Evolutionary conservation across 345 rosid species (phyloP).

Genomic region (Melastoma malabathricum): DNA sequence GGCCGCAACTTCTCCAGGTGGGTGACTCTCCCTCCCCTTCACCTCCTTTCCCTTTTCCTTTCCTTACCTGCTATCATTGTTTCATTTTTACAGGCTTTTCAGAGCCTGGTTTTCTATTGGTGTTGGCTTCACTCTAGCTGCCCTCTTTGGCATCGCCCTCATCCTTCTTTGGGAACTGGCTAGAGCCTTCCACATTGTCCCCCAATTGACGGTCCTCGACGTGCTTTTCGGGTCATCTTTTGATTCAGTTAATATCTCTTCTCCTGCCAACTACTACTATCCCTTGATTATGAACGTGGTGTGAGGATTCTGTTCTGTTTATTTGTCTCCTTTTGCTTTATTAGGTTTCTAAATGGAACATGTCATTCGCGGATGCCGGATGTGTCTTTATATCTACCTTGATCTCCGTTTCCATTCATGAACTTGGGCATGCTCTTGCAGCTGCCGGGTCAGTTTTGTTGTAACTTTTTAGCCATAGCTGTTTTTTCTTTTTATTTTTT

Average conservation of each 20-base stretch:
- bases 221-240: not conserved
- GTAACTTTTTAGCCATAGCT: not conserved
- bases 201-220: not conserved
- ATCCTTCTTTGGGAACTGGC: constrained; percentile 9
- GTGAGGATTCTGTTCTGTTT: too few relatives aligned
- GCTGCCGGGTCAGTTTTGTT: constrained; percentile 60
- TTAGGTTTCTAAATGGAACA: constrained; percentile 22
- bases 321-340: too few relatives aligned
- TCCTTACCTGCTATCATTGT: not conserved
- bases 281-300: too few relatives aligned
- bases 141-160: constrained; percentile 44
- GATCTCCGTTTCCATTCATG: constrained; percentile 66
- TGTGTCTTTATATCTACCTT: constrained; percentile 42
- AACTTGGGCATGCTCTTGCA: constrained; percentile 80
- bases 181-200: not conserved
- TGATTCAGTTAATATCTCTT: too few relatives aligned
- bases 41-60: too few relatives aligned
- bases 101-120: constrained; percentile 75
- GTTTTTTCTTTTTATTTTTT: too few relatives aligned
- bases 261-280: too few relatives aligned
- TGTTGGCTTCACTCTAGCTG: constrained; percentile 47
- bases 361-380: constrained; percentile 39
- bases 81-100: constrained; percentile 3
- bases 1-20: constrained; percentile 44
- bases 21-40: too few relatives aligned